Conservation (phyloP, 257 asterid species). For the Rehmannia glutinosa region DNA sequence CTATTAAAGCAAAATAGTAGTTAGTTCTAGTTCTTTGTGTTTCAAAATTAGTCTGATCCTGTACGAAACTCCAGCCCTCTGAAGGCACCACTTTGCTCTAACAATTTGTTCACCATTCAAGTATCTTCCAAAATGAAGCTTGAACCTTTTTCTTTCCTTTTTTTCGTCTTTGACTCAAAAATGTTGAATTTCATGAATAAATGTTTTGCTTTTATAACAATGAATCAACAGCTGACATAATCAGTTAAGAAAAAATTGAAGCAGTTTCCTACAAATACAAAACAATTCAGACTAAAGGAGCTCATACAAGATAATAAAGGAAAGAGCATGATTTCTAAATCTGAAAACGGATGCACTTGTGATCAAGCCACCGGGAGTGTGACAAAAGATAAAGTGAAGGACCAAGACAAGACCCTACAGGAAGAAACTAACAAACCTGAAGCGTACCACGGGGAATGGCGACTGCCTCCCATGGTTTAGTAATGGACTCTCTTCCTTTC, state of each 20-base stretch:
- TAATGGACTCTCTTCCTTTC: constrained; percentile 51
- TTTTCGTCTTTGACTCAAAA: background rate
- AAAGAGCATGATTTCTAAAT: background rate
- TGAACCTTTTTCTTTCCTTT: too few relatives aligned
- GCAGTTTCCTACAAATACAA: constrained; percentile 8
- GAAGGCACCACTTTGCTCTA: background rate
- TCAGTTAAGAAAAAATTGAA: background rate
- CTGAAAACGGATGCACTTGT: background rate
- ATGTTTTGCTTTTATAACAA: background rate
- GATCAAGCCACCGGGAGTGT: constrained; percentile 1
- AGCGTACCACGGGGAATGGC: constrained; percentile 98
- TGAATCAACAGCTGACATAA: background rate
- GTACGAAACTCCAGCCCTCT: background rate
- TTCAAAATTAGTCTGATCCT: background rate
- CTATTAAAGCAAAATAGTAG: background rate
- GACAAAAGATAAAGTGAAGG: background rate
- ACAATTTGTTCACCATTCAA: background rate
- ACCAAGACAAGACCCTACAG: constrained; percentile 9
- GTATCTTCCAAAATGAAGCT: background rate
- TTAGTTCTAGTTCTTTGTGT: background rate
- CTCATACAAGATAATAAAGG: constrained; percentile 13
- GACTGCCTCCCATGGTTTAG: constrained; percentile 73
- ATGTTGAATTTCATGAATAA: background rate
- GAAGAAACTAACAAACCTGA: constrained; percentile 81
- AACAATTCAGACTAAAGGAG: constrained; percentile 7